These are phyloP conservation scores for Phytophthora macrochlamydospora DNA, from an alignment of 352 stramenopile species.

Conservation along the genomic window DNA sequence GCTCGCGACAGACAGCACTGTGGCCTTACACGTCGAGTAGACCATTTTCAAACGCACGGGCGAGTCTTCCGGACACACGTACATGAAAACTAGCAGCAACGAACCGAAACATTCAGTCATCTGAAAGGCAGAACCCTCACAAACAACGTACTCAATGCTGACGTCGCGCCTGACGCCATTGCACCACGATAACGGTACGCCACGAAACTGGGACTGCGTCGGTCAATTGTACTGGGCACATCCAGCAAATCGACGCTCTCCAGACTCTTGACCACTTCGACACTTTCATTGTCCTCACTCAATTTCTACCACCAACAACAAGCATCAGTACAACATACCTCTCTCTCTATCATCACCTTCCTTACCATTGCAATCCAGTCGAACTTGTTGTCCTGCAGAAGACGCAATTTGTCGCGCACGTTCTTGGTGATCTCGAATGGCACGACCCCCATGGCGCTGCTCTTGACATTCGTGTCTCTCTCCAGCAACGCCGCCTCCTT, in stretches of 20 bases:
- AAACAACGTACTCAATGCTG: constrained; percentile 39
- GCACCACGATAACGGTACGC: constrained; percentile 71
- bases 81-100: constrained; percentile 78
- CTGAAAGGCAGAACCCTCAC: not conserved
- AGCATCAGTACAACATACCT: not conserved
- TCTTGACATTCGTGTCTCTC: constrained; percentile 86
- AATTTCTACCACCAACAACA: constrained; percentile 58
- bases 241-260: constrained; percentile 76
- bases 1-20: constrained; percentile 69
- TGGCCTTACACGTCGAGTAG: constrained; percentile 90
- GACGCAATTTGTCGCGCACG: constrained; percentile 74
- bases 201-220: constrained; percentile 76
- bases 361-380: constrained; percentile 90
- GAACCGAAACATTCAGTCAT: not conserved
- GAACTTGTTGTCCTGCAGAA: constrained; percentile 82
- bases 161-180: constrained; percentile 35
- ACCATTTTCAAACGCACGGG: constrained; percentile 91
- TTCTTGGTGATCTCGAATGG: constrained; percentile 88
- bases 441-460: constrained; percentile 89
- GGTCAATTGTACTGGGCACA: constrained; percentile 60
- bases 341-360: not conserved
- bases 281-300: constrained; percentile 74
- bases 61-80: constrained; percentile 88
- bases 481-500: constrained; percentile 83
- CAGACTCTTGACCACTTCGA: constrained; percentile 82